These are phyloP conservation scores for Cardiospermum halicacabum DNA, from an alignment of 345 rosid genomes.

Conservation along the genomic window DNA sequence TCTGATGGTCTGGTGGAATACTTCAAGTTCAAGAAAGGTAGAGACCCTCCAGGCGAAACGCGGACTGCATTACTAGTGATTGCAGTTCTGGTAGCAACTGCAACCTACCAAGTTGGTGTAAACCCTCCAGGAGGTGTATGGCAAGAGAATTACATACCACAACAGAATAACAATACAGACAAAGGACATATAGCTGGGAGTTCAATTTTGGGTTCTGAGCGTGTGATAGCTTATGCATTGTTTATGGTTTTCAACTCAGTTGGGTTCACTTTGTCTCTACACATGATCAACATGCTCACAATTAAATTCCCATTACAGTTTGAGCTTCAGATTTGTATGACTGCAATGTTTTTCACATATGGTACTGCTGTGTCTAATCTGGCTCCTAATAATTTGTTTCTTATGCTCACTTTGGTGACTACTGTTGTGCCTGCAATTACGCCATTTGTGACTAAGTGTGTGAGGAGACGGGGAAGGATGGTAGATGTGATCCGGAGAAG, in stretches of 20 bases:
- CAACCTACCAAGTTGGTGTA: slow-evolving; percentile 46
- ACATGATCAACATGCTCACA: slow-evolving; percentile 37
- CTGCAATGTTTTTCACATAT: slow-evolving; percentile 30
- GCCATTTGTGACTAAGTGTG: too few species aligned
- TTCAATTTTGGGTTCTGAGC: slow-evolving; percentile 34
- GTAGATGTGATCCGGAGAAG: too few species aligned
- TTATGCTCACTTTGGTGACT: too few species aligned
- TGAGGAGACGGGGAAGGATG: too few species aligned
- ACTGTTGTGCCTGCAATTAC: too few species aligned
- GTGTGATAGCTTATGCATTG: slow-evolving; percentile 17
- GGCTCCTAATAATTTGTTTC: too few species aligned
- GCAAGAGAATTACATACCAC: slow-evolving; percentile 32
- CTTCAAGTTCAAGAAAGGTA: slow-evolving; percentile 48
- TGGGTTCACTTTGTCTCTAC: slow-evolving; percentile 40
- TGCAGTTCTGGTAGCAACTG: slow-evolving; percentile 45
- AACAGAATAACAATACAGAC: slow-evolving; percentile 14
- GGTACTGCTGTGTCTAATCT: too few species aligned
- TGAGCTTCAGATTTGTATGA: slow-evolving; percentile 42
- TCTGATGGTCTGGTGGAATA: slow-evolving; percentile 28
- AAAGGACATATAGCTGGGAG: slow-evolving; percentile 30
- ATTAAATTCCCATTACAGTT: slow-evolving; percentile 43
- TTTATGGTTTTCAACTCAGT: slow-evolving; percentile 42
- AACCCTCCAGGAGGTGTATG: slow-evolving; percentile 55
- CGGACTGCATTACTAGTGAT: slow-evolving; percentile 40
- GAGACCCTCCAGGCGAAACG: slow-evolving; percentile 42